These are phyloP conservation scores for Dujonia santamariae DNA, from an alignment of 1,139 yeast genomes.

Conservation along the genomic window DNA sequence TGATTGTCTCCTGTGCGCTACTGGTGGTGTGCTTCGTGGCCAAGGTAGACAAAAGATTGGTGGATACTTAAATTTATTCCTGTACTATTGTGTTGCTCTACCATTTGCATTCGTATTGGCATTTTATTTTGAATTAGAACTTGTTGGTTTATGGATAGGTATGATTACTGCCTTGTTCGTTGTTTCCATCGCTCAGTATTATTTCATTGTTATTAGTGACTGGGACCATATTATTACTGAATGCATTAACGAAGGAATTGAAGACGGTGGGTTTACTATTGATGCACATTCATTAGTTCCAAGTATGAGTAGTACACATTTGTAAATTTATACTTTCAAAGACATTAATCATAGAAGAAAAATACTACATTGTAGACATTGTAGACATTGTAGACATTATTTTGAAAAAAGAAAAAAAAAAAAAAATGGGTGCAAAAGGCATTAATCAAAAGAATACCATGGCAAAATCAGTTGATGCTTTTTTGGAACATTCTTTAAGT, in stretches of 20 bases:
- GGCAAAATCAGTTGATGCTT: too few relatives aligned
- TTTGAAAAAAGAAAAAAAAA: too few relatives aligned
- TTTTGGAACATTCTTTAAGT: too few relatives aligned
- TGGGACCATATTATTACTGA: slow-evolving; percentile 54
- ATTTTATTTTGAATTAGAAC: slow-evolving; percentile 40
- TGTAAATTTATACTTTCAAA: too few relatives aligned
- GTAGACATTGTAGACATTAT: too few relatives aligned
- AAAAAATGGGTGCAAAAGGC: too few relatives aligned
- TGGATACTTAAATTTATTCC: slow-evolving; percentile 53
- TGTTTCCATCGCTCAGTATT: slow-evolving; percentile 44
- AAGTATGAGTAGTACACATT: slow-evolving; percentile 27
- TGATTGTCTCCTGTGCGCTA: slow-evolving; percentile 52
- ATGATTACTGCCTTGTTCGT: slow-evolving; percentile 53
- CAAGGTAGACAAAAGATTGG: slow-evolving; percentile 70
- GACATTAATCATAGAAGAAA: too few relatives aligned
- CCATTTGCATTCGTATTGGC: slow-evolving; percentile 57
- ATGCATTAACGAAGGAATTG: slow-evolving; percentile 42
- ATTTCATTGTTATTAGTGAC: slow-evolving; percentile 45
- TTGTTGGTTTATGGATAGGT: slow-evolving; percentile 63
- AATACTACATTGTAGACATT: too few relatives aligned
- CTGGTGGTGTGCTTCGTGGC: slow-evolving; percentile 61
- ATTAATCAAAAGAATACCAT: too few relatives aligned
- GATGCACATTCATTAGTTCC: slow-evolving; percentile 35
- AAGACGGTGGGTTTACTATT: slow-evolving; percentile 28
- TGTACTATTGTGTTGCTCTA: slow-evolving; percentile 57